Percentiles rank a stretch among this genome's conserved stretches.
phyloP scores from a whole-genome alignment of 164 flowering plant species.

The Piper longum region DNA sequence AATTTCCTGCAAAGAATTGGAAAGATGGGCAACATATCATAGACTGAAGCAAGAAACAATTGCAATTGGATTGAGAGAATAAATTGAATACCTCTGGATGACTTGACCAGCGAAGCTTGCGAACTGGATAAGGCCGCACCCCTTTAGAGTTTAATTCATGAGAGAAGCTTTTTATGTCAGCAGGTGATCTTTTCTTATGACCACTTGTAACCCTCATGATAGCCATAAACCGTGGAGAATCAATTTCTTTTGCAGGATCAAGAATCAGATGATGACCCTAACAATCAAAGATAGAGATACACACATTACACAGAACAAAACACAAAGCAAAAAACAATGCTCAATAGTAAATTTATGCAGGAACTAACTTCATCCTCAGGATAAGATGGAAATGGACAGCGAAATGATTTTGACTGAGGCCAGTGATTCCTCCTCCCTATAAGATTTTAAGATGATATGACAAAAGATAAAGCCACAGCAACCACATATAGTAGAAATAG shows the following conservation, averaged over 20 bases:
- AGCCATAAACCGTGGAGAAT: constrained; percentile 87
- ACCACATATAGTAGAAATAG: background rate
- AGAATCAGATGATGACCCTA: constrained; percentile 42
- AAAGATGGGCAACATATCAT: background rate
- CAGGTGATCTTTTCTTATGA: constrained; percentile 48
- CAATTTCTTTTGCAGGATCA: constrained; percentile 53
- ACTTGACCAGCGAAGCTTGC: constrained; percentile 70
- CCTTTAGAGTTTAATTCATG: constrained; percentile 98
- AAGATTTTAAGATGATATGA: constrained; percentile 3
- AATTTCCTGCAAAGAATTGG: constrained; percentile 37
- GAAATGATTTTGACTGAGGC: constrained; percentile 51
- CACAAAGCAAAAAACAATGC: background rate
- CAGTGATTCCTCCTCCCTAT: constrained; percentile 44
- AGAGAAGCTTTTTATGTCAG: constrained; percentile 83
- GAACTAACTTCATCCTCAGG: constrained; percentile 44
- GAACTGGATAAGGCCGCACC: constrained; percentile 69
- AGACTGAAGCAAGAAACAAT: background rate
- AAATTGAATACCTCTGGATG: constrained; percentile 51
- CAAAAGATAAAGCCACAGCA: background rate
- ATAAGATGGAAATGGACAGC: constrained; percentile 18
- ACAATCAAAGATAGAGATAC: constrained; percentile 1
- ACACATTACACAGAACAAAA: background rate
- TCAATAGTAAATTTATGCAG: constrained; percentile 3
- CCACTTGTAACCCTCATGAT: constrained; percentile 81
- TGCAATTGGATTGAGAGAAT: background rate